Conservation (phyloP, 148 eudicot species). For the Amaranthus hypochondriacus region DNA sequence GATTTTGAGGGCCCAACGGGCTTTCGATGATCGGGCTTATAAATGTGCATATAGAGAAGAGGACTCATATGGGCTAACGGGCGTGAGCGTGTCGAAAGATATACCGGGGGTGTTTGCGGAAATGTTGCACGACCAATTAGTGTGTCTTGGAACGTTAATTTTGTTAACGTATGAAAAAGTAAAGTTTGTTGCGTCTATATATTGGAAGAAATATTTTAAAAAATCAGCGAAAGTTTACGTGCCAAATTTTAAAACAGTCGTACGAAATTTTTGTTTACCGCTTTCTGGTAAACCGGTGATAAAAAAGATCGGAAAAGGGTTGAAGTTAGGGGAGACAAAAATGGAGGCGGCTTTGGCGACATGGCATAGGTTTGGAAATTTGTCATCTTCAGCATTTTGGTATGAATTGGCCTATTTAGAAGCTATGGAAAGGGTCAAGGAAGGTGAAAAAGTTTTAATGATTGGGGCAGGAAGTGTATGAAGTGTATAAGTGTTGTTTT, state of each 20-base stretch:
- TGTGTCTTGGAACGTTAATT: slow-evolving; percentile 35
- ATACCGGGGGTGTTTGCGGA: slow-evolving; percentile 50
- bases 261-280: slow-evolving; percentile 70
- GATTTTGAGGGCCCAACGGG: slow-evolving; percentile 47
- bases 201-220: slow-evolving; percentile 35
- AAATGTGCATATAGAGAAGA: slow-evolving; percentile 60
- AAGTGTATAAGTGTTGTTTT: slow-evolving; percentile 67
- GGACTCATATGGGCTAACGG: slow-evolving; percentile 54
- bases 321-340: slow-evolving; percentile 62
- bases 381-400: slow-evolving; percentile 77
- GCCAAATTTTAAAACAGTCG: slow-evolving; percentile 46
- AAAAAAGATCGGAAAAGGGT: slow-evolving; percentile 53
- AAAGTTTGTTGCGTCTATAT: slow-evolving; percentile 29
- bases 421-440: slow-evolving; percentile 56
- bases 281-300: slow-evolving; percentile 48
- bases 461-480: slow-evolving; percentile 69
- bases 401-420: slow-evolving; percentile 74
- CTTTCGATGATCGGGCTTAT: slow-evolving; percentile 48
- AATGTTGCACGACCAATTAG: slow-evolving; percentile 38
- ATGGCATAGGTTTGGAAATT: slow-evolving; percentile 80
- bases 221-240: slow-evolving; percentile 43
- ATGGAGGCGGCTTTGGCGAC: slow-evolving; percentile 70
- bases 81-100: slow-evolving; percentile 59
- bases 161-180: slow-evolving; percentile 44
- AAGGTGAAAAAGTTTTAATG: slow-evolving; percentile 66